Evolutionary conservation across 768 basidiomycete genomes (phyloP).

Genomic region (Panaeolus papilionaceus): DNA sequence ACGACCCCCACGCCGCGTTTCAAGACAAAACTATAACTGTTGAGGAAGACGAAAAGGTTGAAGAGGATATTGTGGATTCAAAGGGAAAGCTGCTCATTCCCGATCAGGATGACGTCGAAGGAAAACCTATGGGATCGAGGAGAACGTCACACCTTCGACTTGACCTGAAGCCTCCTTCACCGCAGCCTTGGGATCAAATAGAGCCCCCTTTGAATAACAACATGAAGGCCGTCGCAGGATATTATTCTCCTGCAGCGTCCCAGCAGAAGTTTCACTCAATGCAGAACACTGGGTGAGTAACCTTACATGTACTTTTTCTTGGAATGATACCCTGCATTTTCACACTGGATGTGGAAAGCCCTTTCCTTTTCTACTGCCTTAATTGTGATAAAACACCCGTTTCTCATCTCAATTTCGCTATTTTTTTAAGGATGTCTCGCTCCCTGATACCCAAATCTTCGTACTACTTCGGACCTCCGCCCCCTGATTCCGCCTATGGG

Average conservation of each 20-base stretch:
- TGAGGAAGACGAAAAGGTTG: slow-evolving; percentile 25
- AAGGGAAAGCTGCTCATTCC: slow-evolving; percentile 33
- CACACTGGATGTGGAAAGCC: not conserved
- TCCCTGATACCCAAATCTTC: slow-evolving; percentile 76
- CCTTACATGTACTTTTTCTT: not conserved
- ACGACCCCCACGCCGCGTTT: not conserved
- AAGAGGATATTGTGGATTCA: slow-evolving; percentile 32
- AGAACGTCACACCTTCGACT: slow-evolving; percentile 54
- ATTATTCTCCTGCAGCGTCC: slow-evolving; percentile 47
- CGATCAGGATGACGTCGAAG: slow-evolving; percentile 30
- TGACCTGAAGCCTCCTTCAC: slow-evolving; percentile 56
- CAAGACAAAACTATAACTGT: slow-evolving; percentile 26
- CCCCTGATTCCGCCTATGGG: slow-evolving; percentile 79
- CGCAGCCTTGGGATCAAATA: slow-evolving; percentile 72
- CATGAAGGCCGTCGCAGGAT: slow-evolving; percentile 38
- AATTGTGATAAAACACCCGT: slow-evolving; percentile 8
- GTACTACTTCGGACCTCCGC: slow-evolving; percentile 85
- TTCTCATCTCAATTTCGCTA: slow-evolving; percentile 13
- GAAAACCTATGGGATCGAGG: slow-evolving; percentile 37
- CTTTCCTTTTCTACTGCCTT: not conserved
- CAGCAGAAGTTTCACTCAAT: slow-evolving; percentile 50
- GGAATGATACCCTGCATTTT: too few relatives aligned
- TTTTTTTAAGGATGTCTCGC: slow-evolving; percentile 34
- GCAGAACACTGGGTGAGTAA: slow-evolving; percentile 50
- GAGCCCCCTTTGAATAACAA: slow-evolving; percentile 54